phyloP scores from a whole-genome alignment of 768 basidiomycete genomes.

The Serendipita sp. region DNA sequence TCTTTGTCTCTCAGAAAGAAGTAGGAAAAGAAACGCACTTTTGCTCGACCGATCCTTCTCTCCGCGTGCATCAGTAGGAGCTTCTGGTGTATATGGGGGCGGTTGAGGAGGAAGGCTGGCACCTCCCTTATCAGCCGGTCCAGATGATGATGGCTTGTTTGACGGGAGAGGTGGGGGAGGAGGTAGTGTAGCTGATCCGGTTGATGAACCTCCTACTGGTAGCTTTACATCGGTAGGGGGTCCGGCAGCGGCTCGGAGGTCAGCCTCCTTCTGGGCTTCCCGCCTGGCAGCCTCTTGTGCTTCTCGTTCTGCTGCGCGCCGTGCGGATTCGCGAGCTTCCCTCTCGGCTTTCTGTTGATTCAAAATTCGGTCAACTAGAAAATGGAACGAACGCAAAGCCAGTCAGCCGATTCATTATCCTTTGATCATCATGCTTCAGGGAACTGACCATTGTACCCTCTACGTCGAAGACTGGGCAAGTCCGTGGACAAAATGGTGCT shows the following conservation, averaged over 20 bases:
- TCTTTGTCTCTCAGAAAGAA: neutral
- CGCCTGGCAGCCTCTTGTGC: slow-evolving; percentile 14
- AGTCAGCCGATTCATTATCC: too few species aligned
- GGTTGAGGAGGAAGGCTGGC: neutral
- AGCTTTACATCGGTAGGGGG: neutral
- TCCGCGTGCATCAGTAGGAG: too few species aligned
- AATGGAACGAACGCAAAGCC: neutral
- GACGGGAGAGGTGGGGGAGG: neutral
- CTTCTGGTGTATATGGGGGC: neutral
- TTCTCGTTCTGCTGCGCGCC: slow-evolving; percentile 25
- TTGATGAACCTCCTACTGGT: slow-evolving; percentile 12
- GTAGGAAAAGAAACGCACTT: neutral
- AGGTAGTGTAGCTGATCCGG: neutral
- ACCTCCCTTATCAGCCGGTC: neutral
- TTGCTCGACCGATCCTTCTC: slow-evolving; percentile 1
- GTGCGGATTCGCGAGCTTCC: slow-evolving; percentile 32
- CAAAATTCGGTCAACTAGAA: slow-evolving; percentile 74
- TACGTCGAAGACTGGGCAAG: slow-evolving; percentile 57
- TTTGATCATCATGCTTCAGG: neutral
- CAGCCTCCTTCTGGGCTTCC: slow-evolving; percentile 18
- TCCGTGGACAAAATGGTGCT: slow-evolving; percentile 92
- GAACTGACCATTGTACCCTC: slow-evolving; percentile 67
- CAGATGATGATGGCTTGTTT: neutral
- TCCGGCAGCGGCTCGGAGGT: slow-evolving; percentile 7
- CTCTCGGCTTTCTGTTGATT: slow-evolving; percentile 63